These are phyloP conservation scores for Mucor saturninus DNA, from an alignment of 371 early-diverging fungal genomes.

Conservation along the genomic window DNA sequence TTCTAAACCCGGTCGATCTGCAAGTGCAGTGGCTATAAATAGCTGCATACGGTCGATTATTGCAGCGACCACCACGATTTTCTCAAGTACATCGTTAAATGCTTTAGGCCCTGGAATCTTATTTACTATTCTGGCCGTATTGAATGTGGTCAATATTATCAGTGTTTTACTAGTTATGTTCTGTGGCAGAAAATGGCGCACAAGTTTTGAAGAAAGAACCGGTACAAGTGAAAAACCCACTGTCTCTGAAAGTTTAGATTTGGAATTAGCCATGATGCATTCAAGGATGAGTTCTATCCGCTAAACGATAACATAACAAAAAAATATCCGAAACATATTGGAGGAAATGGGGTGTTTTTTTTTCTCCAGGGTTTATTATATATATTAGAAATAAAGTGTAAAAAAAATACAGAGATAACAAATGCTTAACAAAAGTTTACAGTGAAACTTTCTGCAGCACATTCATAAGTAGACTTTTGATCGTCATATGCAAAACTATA, in stretches of 20 bases:
- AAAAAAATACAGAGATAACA: not conserved
- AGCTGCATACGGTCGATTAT: constrained; percentile 49
- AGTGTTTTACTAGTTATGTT: constrained; percentile 25
- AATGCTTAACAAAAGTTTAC: constrained; percentile 25
- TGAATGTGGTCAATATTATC: constrained; percentile 29
- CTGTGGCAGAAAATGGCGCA: constrained; percentile 33
- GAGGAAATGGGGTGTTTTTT: not conserved
- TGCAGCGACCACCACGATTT: constrained; percentile 38
- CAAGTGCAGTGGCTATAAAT: constrained; percentile 57
- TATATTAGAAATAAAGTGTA: not conserved
- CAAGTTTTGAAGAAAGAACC: constrained; percentile 16
- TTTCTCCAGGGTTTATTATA: not conserved
- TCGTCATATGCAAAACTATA: constrained; percentile 40
- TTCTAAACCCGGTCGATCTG: constrained; percentile 57
- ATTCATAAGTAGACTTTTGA: constrained; percentile 27
- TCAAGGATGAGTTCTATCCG: not conserved
- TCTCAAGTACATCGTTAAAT: constrained; percentile 28
- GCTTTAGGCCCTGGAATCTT: constrained; percentile 30
- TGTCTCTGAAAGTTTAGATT: not conserved
- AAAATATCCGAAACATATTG: not conserved
- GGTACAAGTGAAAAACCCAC: not conserved
- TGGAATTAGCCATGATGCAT: no score
- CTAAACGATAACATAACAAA: not conserved
- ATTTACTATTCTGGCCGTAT: constrained; percentile 29
- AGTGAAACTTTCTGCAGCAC: constrained; percentile 16